Percentiles rank a stretch among this genome's conserved stretches.
phyloP scores from a whole-genome alignment of 371 early-diverging fungal genomes.

The Lichtheimia hyalospora region DNA sequence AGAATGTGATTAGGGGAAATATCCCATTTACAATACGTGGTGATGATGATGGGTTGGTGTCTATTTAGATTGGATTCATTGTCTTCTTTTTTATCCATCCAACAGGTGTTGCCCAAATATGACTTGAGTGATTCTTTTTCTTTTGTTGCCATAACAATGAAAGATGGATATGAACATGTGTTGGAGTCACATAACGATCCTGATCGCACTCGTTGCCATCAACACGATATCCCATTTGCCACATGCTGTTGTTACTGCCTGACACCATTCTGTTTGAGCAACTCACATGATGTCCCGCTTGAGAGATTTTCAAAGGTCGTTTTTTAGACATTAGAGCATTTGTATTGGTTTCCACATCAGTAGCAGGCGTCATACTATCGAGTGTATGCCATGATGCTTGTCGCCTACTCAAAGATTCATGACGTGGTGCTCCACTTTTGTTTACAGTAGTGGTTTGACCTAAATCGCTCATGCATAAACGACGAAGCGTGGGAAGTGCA shows the following conservation, averaged over 20 bases:
- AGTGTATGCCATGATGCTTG: slow-evolving; percentile 10
- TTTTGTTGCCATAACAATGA: slow-evolving; percentile 7
- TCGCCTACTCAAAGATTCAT: not conserved
- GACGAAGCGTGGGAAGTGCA: slow-evolving; percentile 10
- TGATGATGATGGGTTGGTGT: too few species aligned
- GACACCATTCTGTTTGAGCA: too few species aligned
- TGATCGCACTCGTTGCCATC: not conserved
- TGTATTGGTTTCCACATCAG: not conserved
- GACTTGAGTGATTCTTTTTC: not conserved
- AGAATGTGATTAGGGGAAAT: too few species aligned
- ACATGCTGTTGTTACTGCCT: not conserved
- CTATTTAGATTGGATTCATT: not conserved
- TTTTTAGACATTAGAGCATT: too few species aligned
- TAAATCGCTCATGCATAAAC: slow-evolving; percentile 1
- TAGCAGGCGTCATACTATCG: slow-evolving; percentile 1
- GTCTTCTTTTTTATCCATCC: slow-evolving; percentile 7
- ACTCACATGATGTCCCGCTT: not conserved
- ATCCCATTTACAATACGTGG: too few species aligned
- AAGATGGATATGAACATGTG: slow-evolving; percentile 6
- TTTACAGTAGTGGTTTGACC: not conserved
- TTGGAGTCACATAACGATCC: not conserved
- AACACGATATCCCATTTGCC: slow-evolving; percentile 14
- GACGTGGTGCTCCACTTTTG: too few species aligned
- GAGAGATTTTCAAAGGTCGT: not conserved
- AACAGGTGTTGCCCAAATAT: too few species aligned